These are phyloP conservation scores for Taphrina populina DNA, from an alignment of 1,139 yeast species.

Conservation along the genomic window DNA sequence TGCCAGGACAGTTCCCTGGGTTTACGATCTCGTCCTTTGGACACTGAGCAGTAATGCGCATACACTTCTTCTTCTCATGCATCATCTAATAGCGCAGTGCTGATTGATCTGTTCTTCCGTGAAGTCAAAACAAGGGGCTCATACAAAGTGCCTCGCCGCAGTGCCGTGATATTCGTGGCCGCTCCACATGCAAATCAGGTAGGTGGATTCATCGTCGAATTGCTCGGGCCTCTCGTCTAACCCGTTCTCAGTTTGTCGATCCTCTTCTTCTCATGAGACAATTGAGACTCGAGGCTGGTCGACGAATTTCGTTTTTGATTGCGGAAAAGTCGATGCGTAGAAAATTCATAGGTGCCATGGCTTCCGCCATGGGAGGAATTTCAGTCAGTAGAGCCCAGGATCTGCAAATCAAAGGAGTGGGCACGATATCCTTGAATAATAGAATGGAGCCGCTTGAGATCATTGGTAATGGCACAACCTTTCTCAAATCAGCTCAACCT, in stretches of 20 bases:
- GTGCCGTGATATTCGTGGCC: slow-evolving; percentile 90
- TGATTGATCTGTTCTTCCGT: slow-evolving; percentile 69
- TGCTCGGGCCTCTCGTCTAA: neutral
- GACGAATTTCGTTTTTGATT: slow-evolving; percentile 79
- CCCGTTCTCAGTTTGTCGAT: slow-evolving; percentile 70
- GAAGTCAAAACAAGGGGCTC: slow-evolving; percentile 91
- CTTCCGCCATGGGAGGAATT: slow-evolving; percentile 63
- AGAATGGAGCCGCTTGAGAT: slow-evolving; percentile 51
- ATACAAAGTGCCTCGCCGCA: slow-evolving; percentile 74
- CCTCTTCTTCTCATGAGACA: slow-evolving; percentile 82
- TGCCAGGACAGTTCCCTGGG: slow-evolving; percentile 39
- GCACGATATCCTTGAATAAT: slow-evolving; percentile 58
- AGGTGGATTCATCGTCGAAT: neutral
- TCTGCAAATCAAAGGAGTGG: slow-evolving; percentile 60
- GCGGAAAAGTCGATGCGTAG: slow-evolving; percentile 78
- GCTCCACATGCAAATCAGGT: slow-evolving; percentile 95
- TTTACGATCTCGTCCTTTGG: slow-evolving; percentile 47
- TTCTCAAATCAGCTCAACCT: slow-evolving; percentile 62
- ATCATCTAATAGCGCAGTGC: slow-evolving; percentile 39
- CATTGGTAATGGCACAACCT: slow-evolving; percentile 66
- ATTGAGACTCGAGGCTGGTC: slow-evolving; percentile 65
- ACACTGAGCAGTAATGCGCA: slow-evolving; percentile 40
- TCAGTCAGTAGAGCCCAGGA: slow-evolving; percentile 94
- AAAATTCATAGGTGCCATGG: slow-evolving; percentile 68
- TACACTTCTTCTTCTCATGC: neutral